A percentile compares a stretch with the other conserved stretches of the same genome.
phyloP scores from a whole-genome alignment of 805 yeast species.

The Schwanniomyces occidentalis region DNA sequence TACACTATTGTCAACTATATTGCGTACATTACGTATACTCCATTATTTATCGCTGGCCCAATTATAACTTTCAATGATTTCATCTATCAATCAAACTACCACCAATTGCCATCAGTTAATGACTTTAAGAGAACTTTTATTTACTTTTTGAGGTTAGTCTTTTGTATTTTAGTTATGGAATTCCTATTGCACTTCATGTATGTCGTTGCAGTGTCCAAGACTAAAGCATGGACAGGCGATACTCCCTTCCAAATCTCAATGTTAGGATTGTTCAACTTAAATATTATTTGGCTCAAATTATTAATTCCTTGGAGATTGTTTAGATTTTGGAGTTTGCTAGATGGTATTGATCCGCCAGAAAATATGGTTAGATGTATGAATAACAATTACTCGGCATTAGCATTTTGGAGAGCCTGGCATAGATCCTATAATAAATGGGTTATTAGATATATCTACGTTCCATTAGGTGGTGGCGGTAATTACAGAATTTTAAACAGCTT shows the following conservation, averaged over 20 bases:
- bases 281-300: constrained; percentile 89
- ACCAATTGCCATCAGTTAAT: constrained; percentile 55
- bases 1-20: constrained; percentile 68
- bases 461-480: constrained; percentile 77
- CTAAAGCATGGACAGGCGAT: constrained; percentile 86
- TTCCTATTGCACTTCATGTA: constrained; percentile 81
- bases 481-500: constrained; percentile 74
- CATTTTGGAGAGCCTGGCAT: constrained; percentile 99
- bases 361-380: constrained; percentile 96
- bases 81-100: constrained; percentile 64
- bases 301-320: constrained; percentile 96
- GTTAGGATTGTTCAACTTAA: constrained; percentile 89
- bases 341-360: constrained; percentile 94
- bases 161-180: constrained; percentile 88
- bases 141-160: constrained; percentile 66
- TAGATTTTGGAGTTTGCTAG: constrained; percentile 89
- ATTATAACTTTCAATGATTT: constrained; percentile 90
- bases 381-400: constrained; percentile 86
- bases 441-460: constrained; percentile 83
- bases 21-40: constrained; percentile 80
- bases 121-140: constrained; percentile 49
- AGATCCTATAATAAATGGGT: constrained; percentile 91
- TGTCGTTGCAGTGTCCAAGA: constrained; percentile 89
- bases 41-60: constrained; percentile 94
- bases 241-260: constrained; percentile 92